These are phyloP conservation scores for Podila epigama DNA, from an alignment of 192 early-diverging fungal species.

Conservation along the genomic window DNA sequence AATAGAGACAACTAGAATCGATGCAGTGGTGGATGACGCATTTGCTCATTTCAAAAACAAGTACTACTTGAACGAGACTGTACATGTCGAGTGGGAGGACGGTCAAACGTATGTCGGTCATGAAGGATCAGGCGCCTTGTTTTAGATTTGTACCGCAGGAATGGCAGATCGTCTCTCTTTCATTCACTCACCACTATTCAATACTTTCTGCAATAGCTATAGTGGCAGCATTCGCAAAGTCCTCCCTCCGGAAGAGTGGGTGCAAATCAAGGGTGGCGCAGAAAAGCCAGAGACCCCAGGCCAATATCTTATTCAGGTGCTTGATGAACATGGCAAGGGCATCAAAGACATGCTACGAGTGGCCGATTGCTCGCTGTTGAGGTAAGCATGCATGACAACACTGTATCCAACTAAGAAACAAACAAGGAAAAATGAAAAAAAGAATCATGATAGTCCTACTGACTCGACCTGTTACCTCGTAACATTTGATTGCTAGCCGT, in stretches of 20 bases:
- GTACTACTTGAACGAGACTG: constrained; percentile 61
- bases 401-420: not conserved
- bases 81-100: constrained; percentile 61
- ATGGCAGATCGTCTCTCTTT: not conserved
- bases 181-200: not conserved
- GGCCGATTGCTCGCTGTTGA: constrained; percentile 43
- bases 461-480: not conserved
- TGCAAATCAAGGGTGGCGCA: constrained; percentile 9
- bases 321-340: constrained; percentile 60
- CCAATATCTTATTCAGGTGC: constrained; percentile 58
- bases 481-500: constrained; percentile 47
- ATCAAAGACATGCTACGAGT: constrained; percentile 58
- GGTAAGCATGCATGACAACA: constrained; percentile 12
- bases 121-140: not conserved
- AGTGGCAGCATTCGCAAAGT: constrained; percentile 49
- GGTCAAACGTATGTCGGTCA: not conserved
- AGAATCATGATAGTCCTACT: not conserved
- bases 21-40: constrained; percentile 67
- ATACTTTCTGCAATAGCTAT: constrained; percentile 36
- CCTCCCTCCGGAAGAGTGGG: constrained; percentile 42
- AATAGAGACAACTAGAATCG: constrained; percentile 62
- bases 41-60: constrained; percentile 63
- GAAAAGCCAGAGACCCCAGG: constrained; percentile 15
- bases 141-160: not conserved
- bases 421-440: not conserved